phyloP scores from a whole-genome alignment of 352 stramenopile genomes.

The Phytophthora idaei region DNA sequence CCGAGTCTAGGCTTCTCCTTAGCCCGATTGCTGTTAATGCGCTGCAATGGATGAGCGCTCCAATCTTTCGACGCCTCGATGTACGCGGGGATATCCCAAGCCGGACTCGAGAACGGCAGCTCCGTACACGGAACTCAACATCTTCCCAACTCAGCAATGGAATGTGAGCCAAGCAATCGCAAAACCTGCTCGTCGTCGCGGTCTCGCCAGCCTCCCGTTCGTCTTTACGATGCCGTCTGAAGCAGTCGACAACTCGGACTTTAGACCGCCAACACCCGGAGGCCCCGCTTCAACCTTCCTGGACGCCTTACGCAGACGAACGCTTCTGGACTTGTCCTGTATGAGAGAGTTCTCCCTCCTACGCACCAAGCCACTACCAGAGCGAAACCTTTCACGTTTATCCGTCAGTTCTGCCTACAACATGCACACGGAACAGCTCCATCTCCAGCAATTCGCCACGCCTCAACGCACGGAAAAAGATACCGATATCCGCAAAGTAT shows the following conservation, averaged over 20 bases:
- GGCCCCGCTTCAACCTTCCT: slow-evolving; percentile 32
- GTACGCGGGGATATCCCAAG: slow-evolving; percentile 6
- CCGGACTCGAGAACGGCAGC: slow-evolving; percentile 6
- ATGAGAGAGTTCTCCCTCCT: slow-evolving; percentile 61
- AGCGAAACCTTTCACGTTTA: slow-evolving; percentile 50
- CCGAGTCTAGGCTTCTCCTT: background rate
- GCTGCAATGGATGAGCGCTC: slow-evolving; percentile 17
- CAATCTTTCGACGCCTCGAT: slow-evolving; percentile 6
- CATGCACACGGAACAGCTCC: slow-evolving; percentile 50
- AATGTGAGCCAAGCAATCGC: slow-evolving; percentile 1
- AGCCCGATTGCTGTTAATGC: background rate
- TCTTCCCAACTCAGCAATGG: slow-evolving; percentile 20
- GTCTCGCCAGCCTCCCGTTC: slow-evolving; percentile 30
- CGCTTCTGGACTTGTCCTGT: slow-evolving; percentile 55
- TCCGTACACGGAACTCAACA: slow-evolving; percentile 28
- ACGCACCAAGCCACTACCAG: slow-evolving; percentile 35
- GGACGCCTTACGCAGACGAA: slow-evolving; percentile 39
- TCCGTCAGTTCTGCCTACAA: slow-evolving; percentile 50
- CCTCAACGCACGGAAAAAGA: background rate
- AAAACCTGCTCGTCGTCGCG: slow-evolving; percentile 12
- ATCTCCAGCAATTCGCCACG: slow-evolving; percentile 39
- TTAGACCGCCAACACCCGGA: slow-evolving; percentile 2
- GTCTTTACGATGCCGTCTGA: slow-evolving; percentile 25
- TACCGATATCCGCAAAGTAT: slow-evolving; percentile 1
- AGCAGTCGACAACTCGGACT: slow-evolving; percentile 6